These are phyloP conservation scores for Fistulinella prunicolor DNA, from an alignment of 768 basidiomycete species.

Conservation along the genomic window DNA sequence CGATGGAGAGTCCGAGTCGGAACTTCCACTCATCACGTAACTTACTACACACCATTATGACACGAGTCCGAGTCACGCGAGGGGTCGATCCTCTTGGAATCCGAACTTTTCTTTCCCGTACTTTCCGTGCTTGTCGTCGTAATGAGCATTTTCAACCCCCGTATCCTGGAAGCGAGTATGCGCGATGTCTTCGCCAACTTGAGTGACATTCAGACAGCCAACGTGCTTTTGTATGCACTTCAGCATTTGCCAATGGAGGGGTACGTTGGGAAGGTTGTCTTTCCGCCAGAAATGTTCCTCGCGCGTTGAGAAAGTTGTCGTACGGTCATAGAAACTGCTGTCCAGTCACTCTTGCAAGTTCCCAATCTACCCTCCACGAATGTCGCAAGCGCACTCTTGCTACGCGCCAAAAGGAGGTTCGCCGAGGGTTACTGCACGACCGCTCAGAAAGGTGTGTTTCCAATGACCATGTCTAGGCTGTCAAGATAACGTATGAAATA, in stretches of 20 bases:
- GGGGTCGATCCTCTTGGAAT: too few relatives aligned
- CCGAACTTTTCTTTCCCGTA: too few relatives aligned
- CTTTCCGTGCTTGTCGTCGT: too few relatives aligned
- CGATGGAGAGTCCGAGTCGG: too few relatives aligned
- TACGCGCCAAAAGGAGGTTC: slow-evolving; percentile 65
- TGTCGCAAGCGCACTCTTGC: slow-evolving; percentile 56
- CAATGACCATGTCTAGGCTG: neutral
- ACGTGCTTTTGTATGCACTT: neutral
- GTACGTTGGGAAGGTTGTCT: neutral
- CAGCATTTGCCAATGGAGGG: neutral
- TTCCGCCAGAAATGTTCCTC: neutral
- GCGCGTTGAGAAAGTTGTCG: neutral
- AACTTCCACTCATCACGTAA: too few relatives aligned
- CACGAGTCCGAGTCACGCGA: too few relatives aligned
- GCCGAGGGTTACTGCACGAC: slow-evolving; percentile 55
- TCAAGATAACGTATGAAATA: slow-evolving; percentile 4
- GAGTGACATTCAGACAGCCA: neutral
- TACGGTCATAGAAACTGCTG: slow-evolving; percentile 13
- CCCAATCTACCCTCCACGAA: slow-evolving; percentile 50
- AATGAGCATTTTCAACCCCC: too few relatives aligned
- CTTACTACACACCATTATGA: too few relatives aligned
- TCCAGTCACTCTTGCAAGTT: slow-evolving; percentile 65
- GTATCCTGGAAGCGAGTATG: too few relatives aligned
- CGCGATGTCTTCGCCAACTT: neutral
- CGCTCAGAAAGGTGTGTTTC: slow-evolving; percentile 62